Evolutionary conservation across 148 eudicot genomes (phyloP).

Genomic region (Camellia sinensis): DNA sequence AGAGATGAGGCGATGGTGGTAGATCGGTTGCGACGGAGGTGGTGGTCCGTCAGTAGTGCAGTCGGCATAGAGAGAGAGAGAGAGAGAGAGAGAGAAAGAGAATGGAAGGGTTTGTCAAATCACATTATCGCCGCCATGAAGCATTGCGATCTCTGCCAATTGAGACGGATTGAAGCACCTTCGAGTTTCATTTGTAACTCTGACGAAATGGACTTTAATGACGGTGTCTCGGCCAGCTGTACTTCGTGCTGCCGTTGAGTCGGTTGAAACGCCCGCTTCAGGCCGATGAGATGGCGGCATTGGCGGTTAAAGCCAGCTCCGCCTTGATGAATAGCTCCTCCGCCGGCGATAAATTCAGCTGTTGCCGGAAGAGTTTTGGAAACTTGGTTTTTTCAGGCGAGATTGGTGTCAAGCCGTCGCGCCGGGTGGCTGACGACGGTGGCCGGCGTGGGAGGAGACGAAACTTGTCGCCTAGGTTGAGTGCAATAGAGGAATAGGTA

Average conservation of each 20-base stretch:
- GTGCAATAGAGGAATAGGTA: constrained; percentile 58
- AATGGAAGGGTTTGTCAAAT: no score
- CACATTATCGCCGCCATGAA: no score
- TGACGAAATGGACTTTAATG: constrained; percentile 88
- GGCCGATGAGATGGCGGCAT: constrained; percentile 89
- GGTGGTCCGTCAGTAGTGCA: no score
- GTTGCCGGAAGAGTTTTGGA: constrained; percentile 24
- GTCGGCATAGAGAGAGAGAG: no score
- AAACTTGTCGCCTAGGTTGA: constrained; percentile 41
- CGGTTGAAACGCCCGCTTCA: constrained; percentile 44
- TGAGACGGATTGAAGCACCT: no score
- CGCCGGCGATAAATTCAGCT: constrained; percentile 38
- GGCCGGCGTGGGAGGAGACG: constrained; percentile 27
- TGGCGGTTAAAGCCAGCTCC: constrained; percentile 85
- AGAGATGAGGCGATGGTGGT: no score
- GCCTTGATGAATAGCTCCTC: constrained; percentile 43
- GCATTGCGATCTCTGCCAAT: no score
- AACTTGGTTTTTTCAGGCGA: constrained; percentile 8
- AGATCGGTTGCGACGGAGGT: no score
- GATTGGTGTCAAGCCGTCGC: constrained; percentile 12
- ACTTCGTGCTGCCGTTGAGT: constrained; percentile 68
- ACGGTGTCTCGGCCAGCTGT: constrained; percentile 57
- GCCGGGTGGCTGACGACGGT: constrained; percentile 31
- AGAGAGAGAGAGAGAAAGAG: no score
- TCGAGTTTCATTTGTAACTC: constrained; percentile 60